Conservation (phyloP, 306 rosid species). For the Ochetophila trinervis region DNA sequence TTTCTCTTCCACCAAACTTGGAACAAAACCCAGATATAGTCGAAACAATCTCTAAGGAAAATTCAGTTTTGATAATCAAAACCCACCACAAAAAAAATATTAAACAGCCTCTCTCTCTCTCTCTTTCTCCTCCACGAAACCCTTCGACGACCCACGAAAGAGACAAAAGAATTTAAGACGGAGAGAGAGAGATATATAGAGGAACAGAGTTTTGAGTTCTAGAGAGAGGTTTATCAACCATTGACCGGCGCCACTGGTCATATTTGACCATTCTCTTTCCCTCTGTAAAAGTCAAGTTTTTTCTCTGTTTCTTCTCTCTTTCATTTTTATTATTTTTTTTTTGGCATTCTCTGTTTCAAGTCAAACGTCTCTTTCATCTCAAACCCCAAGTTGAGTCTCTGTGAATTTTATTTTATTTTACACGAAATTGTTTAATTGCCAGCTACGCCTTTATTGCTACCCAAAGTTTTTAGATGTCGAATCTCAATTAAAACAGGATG, state of each 20-base stretch:
- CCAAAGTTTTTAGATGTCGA: not conserved
- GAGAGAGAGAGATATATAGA: conserved; percentile 7
- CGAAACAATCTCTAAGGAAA: conserved; percentile 25
- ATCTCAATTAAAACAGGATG: not conserved
- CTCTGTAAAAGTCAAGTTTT: conserved; percentile 37
- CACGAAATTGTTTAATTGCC: not conserved
- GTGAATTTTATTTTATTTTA: not conserved
- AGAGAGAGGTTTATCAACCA: conserved; percentile 60
- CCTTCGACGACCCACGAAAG: conserved; percentile 33
- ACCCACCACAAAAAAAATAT: conserved; percentile 21
- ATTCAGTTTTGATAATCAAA: conserved; percentile 17
- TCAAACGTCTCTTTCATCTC: conserved; percentile 22
- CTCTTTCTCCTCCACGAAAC: conserved; percentile 33
- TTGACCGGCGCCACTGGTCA: conserved; percentile 78
- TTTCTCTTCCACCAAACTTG: conserved; percentile 42
- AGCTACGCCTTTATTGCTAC: conserved; percentile 7
- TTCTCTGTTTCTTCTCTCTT: conserved; percentile 4
- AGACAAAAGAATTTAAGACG: conserved; percentile 10
- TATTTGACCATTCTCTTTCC: conserved; percentile 52
- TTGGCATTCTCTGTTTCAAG: not conserved
- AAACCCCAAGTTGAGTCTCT: not conserved
- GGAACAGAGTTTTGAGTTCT: conserved; percentile 16
- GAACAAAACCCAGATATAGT: conserved; percentile 27
- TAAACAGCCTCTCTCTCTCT: not conserved
- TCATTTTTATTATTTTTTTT: not conserved